Evolutionary conservation across 306 rosid species (phyloP).

Genomic region (Potentilla sterilis): DNA sequence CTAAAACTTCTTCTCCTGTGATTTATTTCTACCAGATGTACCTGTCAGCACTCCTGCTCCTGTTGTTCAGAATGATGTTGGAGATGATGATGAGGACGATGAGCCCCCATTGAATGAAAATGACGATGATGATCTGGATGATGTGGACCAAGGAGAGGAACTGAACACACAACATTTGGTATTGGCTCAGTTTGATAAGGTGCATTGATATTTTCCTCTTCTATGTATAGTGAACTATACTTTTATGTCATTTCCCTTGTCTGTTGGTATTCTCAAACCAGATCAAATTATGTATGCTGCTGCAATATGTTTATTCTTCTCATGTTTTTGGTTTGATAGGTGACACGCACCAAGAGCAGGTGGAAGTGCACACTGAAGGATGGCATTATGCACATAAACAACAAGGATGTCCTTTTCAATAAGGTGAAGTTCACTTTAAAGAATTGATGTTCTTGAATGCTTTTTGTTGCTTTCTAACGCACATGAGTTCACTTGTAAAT

Average conservation of each 20-base stretch:
- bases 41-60: slow-evolving; percentile 83
- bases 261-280: background rate
- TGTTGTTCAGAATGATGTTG: slow-evolving; percentile 41
- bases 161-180: slow-evolving; percentile 81
- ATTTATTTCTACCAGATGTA: slow-evolving; percentile 39
- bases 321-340: slow-evolving; percentile 44
- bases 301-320: slow-evolving; percentile 7
- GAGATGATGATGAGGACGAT: slow-evolving; percentile 64
- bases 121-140: slow-evolving; percentile 95
- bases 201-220: background rate
- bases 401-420: slow-evolving; percentile 93
- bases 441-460: slow-evolving; percentile 12
- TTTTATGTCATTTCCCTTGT: background rate
- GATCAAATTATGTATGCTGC: background rate
- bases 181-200: slow-evolving; percentile 99
- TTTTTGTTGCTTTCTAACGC: slow-evolving; percentile 8
- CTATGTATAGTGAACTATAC: background rate
- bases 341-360: slow-evolving; percentile 95
- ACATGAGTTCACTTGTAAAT: slow-evolving; percentile 17
- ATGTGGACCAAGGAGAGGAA: slow-evolving; percentile 84
- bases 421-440: slow-evolving; percentile 52
- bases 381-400: slow-evolving; percentile 94
- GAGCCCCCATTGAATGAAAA: slow-evolving; percentile 94
- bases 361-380: slow-evolving; percentile 98
- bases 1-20: background rate